Evolutionary conservation across 2,329 filamentous ascomycete genomes (phyloP).

Genomic region (Aphanocladium album): DNA sequence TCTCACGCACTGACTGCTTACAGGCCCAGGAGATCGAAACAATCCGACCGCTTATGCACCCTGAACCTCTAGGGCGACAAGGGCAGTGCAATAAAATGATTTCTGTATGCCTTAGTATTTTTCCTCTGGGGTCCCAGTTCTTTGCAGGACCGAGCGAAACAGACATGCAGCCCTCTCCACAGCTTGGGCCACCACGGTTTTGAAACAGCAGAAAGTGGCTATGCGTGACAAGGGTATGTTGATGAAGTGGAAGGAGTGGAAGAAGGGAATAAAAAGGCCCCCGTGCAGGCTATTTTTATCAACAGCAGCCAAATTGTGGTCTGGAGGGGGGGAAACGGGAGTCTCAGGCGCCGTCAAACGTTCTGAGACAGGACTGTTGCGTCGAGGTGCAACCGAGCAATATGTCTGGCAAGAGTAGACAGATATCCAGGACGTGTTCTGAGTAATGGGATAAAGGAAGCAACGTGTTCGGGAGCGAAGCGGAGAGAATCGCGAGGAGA

Average conservation of each 20-base stretch:
- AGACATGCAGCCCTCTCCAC: constrained; percentile 8
- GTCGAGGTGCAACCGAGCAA: constrained; percentile 2
- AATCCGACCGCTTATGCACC: constrained; percentile 13
- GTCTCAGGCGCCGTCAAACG: constrained; percentile 9
- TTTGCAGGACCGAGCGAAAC: constrained; percentile 15
- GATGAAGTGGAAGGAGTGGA: constrained; percentile 9
- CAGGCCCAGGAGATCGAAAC: constrained; percentile 14
- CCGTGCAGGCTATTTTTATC: constrained; percentile 14
- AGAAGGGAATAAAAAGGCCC: constrained; percentile 3
- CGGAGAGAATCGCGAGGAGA: not conserved
- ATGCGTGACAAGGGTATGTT: constrained; percentile 9
- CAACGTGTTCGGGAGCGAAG: not conserved
- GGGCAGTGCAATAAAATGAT: constrained; percentile 4
- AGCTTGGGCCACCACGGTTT: constrained; percentile 11
- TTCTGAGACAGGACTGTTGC: constrained; percentile 5
- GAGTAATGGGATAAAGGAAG: constrained; percentile 1
- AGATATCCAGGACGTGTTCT: not conserved
- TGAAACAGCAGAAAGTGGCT: constrained; percentile 13
- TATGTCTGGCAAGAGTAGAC: not conserved
- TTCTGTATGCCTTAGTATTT: constrained; percentile 10
- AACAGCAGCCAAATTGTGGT: constrained; percentile 3
- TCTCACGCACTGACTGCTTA: constrained; percentile 13
- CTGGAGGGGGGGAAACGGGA: not conserved
- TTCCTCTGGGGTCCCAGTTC: constrained; percentile 8
- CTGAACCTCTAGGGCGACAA: constrained; percentile 2